Evolutionary conservation across 345 rosid species (phyloP).

Genomic region (Pugionium dolabratum): DNA sequence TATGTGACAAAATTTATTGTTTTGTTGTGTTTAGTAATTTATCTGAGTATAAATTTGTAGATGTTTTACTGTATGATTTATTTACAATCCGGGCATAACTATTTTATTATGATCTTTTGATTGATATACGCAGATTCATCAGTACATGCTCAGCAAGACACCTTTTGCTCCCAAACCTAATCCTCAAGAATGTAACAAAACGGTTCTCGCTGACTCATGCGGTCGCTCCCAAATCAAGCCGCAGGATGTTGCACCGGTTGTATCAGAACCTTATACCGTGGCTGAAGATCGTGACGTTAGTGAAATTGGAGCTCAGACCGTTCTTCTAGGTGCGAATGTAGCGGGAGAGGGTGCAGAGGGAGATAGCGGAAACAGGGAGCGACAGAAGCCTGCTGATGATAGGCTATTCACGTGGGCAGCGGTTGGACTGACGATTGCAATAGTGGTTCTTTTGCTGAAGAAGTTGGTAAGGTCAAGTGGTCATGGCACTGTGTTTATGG

Average conservation of each 20-base stretch:
- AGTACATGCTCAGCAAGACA: conserved; percentile 79
- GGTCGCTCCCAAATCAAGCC: conserved; percentile 12
- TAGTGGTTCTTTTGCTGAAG: conserved; percentile 78
- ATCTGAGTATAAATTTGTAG: neutral
- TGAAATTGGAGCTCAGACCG: conserved; percentile 45
- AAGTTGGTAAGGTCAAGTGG: conserved; percentile 83
- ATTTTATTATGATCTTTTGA: neutral
- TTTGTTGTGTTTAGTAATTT: neutral
- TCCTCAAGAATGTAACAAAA: conserved; percentile 15
- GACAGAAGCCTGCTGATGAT: conserved; percentile 64
- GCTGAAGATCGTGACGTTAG: conserved; percentile 46
- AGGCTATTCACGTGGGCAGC: conserved; percentile 87
- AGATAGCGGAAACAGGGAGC: conserved; percentile 10
- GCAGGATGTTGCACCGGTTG: conserved; percentile 3
- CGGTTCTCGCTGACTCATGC: conserved; percentile 6
- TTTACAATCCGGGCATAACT: neutral
- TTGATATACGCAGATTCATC: conserved; percentile 64
- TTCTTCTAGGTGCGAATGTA: conserved; percentile 31
- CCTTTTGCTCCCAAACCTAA: conserved; percentile 60
- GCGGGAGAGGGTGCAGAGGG: conserved; percentile 33
- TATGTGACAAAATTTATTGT: neutral
- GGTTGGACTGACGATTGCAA: conserved; percentile 84
- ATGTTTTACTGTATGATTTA: neutral
- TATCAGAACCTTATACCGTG: conserved; percentile 28
- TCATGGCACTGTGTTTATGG: conserved; percentile 79